Percentiles rank a stretch among this genome's conserved stretches.
phyloP scores from a whole-genome alignment of 306 rosid species.

The Acacia melanoxylon region DNA sequence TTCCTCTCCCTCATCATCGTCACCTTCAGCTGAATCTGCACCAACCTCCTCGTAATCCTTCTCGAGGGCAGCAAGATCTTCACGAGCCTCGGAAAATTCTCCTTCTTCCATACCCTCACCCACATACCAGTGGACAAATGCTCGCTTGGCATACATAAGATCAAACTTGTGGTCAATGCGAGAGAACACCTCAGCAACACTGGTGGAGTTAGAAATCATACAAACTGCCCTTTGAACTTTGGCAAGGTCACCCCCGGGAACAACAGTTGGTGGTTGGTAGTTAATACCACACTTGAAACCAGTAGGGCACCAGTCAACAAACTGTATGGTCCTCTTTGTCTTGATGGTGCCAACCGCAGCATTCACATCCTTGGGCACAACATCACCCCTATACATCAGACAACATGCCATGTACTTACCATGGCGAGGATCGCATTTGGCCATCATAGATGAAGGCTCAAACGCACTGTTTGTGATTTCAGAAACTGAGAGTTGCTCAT shows the following conservation, averaged over 20 bases:
- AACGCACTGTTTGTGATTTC: background rate
- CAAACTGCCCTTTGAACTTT: background rate
- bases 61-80: background rate
- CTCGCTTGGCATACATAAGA: background rate
- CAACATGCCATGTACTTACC: background rate
- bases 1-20: background rate
- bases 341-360: background rate
- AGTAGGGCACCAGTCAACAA: background rate
- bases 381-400: background rate
- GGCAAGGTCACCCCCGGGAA: background rate
- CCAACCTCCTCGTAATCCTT: constrained; percentile 2
- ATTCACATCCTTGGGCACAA: constrained; percentile 1
- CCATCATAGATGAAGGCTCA: constrained; percentile 9
- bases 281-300: background rate
- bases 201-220: background rate
- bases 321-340: background rate
- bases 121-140: background rate
- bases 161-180: constrained; percentile 1
- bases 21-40: background rate
- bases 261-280: background rate
- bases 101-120: constrained; percentile 1
- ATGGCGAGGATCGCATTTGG: constrained; percentile 3
- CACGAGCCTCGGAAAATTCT: background rate
- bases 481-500: background rate
- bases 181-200: background rate